Base-by-base conservation (phyloP, 2,329 filamentous ascomycete species). In the Leptographium flavum region DNA sequence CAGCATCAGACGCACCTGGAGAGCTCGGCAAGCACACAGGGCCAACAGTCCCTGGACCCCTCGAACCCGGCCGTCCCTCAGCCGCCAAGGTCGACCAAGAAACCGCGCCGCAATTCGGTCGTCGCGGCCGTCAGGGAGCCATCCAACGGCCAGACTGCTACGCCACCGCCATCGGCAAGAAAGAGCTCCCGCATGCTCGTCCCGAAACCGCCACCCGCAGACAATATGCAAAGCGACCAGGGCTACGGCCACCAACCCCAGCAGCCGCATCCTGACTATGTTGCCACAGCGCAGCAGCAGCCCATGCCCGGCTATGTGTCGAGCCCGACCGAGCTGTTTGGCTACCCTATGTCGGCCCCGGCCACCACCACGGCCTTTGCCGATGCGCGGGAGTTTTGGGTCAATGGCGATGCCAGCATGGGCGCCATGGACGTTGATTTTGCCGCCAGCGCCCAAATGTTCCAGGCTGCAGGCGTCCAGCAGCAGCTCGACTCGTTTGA, bases 361-460 rank as follows among this genome's bases (percentile, higher is more conserved):
- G 67, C 67, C 28, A 65, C 66, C 3, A 65, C 65, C 4, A 64
- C 71, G 1, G 59, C 63, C 3, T 72, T 67, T 50, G 56, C 57
- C 8, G 62, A 65, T 43, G 57, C 63, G 11, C 63, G 64, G 41
- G 52, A 58, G 32, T 79, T 78, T 50, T 81, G 76, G 77, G 67
- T 71, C 48, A 45, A 36, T 2, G 62, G 68, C 4, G 66, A 71
- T 43, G 19, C 44, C 4, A 37, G 27, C 48, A 71, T 79, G 67
- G 58, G 57, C 35, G 67, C 63, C 22, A 77, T 81, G 71, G 74
- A 79, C 46, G 60, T 81, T 44, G 75, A 79, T 53, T 79, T 79
- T 48, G 60, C 63, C 39, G 58, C 67, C 19, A 63, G 61, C 19
- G 55, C 62, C 19, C 62, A 64, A 44, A 58, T 71, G 30, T 74